Evolutionary conservation across 352 stramenopile genomes (phyloP), one percentile per base, ranked within the genome.

Genomic region (Globisporangium canariense): DNA sequence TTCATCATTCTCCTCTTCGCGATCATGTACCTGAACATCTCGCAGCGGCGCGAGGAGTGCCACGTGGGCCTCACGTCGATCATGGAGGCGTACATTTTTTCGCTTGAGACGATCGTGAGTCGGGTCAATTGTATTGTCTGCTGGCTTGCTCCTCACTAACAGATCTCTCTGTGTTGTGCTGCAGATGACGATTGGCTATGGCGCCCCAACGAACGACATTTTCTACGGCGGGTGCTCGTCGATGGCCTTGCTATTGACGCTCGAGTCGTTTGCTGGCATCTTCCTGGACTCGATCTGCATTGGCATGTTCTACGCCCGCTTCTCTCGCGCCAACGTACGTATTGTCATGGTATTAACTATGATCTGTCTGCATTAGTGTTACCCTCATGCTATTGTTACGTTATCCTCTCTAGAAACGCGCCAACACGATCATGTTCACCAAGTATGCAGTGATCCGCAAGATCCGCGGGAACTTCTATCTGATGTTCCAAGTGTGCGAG

Each of bases 401-500:
- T 45, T 30, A 49, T 28, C 47, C 20, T 50, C 62, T 51, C 59
- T 59, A 95, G 86, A 83, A 89, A 86, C 85, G 87, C 41, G 87
- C 87, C 1, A 84, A 89, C 57, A 93, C 87, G 4, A 88, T 97
- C 70, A 90, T 96, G 69, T 96, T 97, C 55, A 87, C 83, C 4
- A 86, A 93, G 34, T 79, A 73, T 14, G 89, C 83, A 2, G 83
- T 97, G 30, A 94, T 97, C 71, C 90, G 90, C 38, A 86, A 90
- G 68, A 96, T 97, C 60, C 87, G 89, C 13, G 90, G 90, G 4
- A 77, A 94, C 47, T 96, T 87, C 65, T 97, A 96, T 78, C 88
- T 97, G 53, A 97, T 97, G 89, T 89, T 96, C 62, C 90, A 97
- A 57, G 83, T 92, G 0, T 97, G 90, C 56, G 90, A 97, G 64